phyloP scores from a whole-genome alignment of 345 rosid genomes.

The Bretschneidera sinensis region DNA sequence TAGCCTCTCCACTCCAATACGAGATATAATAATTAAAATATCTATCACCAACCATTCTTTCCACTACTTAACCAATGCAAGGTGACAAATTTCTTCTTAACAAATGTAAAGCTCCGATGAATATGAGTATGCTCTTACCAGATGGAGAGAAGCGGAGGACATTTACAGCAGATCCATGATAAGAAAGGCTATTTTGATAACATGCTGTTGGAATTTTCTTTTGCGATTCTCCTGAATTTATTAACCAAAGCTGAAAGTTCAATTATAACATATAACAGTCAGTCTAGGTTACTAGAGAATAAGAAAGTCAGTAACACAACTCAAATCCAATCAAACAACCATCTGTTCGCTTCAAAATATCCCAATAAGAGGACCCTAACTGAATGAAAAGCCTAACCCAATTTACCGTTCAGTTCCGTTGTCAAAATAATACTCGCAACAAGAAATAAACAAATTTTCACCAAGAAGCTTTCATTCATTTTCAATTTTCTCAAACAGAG shows the following conservation, averaged over 20 bases:
- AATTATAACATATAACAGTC: slow-evolving; percentile 7
- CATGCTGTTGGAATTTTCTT: slow-evolving; percentile 65
- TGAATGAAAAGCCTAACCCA: too few relatives aligned
- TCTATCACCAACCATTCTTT: background rate
- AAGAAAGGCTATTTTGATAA: slow-evolving; percentile 71
- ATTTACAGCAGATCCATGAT: slow-evolving; percentile 79
- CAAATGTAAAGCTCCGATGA: background rate
- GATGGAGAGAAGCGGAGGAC: slow-evolving; percentile 76
- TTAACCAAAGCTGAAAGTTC: slow-evolving; percentile 56
- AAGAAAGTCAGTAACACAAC: too few relatives aligned
- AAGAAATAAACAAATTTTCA: too few relatives aligned
- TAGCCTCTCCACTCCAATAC: background rate
- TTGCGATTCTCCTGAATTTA: slow-evolving; percentile 49
- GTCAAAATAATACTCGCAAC: too few relatives aligned
- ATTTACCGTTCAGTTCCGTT: too few relatives aligned
- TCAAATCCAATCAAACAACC: too few relatives aligned
- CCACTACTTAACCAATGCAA: background rate
- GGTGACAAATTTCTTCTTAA: background rate
- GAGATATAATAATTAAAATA: too few relatives aligned
- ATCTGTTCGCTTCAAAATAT: too few relatives aligned
- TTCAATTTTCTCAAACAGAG: too few relatives aligned
- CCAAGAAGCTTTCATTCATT: too few relatives aligned
- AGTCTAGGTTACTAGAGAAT: background rate
- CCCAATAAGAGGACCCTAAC: too few relatives aligned
- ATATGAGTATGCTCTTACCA: slow-evolving; percentile 33